These are phyloP conservation scores for Astrephomene gubernaculifera DNA, from an alignment of 139 green algal species.

Conservation along the genomic window DNA sequence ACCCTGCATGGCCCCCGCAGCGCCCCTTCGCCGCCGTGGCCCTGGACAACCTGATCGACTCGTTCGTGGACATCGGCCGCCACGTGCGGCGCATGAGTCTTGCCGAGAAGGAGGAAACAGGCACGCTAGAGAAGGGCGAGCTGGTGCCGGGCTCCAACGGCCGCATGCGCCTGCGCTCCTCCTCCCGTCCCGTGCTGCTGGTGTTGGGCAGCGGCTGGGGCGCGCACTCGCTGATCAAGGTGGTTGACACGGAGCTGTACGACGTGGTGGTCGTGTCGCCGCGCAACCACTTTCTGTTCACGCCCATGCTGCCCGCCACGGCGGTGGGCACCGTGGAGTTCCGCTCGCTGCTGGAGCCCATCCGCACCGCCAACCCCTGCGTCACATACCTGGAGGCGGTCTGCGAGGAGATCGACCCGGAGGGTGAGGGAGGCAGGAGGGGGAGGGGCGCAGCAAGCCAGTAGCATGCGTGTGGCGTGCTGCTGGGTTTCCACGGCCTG, in stretches of 20 bases:
- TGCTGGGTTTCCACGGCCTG: not conserved
- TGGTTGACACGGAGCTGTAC: constrained; percentile 73
- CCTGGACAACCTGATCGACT: constrained; percentile 50
- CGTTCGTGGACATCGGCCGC: constrained; percentile 42
- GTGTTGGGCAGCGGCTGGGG: constrained; percentile 73
- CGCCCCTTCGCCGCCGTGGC: constrained; percentile 44
- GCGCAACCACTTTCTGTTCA: constrained; percentile 85
- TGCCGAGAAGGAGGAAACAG: not conserved
- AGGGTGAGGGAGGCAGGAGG: constrained; percentile 14
- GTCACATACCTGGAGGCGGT: constrained; percentile 70
- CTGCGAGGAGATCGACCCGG: constrained; percentile 62
- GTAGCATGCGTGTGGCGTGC: not conserved
- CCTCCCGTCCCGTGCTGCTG: constrained; percentile 55
- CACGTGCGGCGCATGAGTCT: constrained; percentile 21
- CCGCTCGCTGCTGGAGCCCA: constrained; percentile 73
- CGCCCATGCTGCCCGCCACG: constrained; percentile 80
- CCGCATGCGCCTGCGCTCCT: constrained; percentile 24
- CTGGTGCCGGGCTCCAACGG: constrained; percentile 2
- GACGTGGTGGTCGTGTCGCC: constrained; percentile 76
- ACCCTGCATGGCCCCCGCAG: constrained; percentile 38
- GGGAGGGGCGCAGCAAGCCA: not conserved
- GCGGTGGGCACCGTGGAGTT: constrained; percentile 74
- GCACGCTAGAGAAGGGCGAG: too few species aligned
- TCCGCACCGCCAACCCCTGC: constrained; percentile 74
- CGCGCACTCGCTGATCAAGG: constrained; percentile 63